These are phyloP conservation scores for Hansfordia pulvinata DNA, from an alignment of 2,329 filamentous ascomycete species.

Conservation along the genomic window DNA sequence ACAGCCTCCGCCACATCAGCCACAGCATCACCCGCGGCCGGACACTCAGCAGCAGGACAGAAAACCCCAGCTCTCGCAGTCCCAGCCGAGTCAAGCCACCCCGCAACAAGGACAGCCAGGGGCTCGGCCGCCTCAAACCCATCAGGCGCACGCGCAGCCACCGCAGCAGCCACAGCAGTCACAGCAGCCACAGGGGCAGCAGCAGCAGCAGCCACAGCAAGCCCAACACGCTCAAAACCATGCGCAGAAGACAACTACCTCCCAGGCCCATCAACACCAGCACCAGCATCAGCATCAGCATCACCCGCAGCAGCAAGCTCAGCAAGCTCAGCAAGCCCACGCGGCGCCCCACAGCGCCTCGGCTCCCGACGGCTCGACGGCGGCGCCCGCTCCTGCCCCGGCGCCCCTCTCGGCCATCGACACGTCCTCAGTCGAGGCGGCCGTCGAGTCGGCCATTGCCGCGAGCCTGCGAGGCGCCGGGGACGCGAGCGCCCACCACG, in stretches of 20 bases:
- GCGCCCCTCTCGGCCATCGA: background rate
- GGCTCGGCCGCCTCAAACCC: constrained; percentile 1
- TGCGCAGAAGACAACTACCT: too few relatives aligned
- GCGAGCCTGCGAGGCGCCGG: too few relatives aligned
- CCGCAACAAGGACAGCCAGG: background rate
- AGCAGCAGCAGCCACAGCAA: constrained; percentile 4
- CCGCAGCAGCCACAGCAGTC: constrained; percentile 4
- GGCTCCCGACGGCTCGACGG: too few relatives aligned
- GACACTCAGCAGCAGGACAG: constrained; percentile 1
- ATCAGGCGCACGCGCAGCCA: background rate
- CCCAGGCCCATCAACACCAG: constrained; percentile 6
- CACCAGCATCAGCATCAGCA: constrained; percentile 4
- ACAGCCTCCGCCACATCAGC: constrained; percentile 1
- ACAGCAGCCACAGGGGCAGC: constrained; percentile 4
- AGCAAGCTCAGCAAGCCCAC: constrained; percentile 5
- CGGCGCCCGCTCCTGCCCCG: constrained; percentile 1
- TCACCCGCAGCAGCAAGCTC: constrained; percentile 5
- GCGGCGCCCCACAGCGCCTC: too few relatives aligned
- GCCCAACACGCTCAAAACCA: too few relatives aligned
- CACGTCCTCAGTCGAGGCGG: too few relatives aligned
- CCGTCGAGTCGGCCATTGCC: too few relatives aligned
- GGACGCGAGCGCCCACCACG: too few relatives aligned
- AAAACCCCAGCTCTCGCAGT: constrained; percentile 1
- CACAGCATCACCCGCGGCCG: background rate
- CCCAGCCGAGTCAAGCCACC: constrained; percentile 4